These are phyloP conservation scores for Sporothrix humicola DNA, from an alignment of 2,329 filamentous ascomycete species.

Conservation along the genomic window DNA sequence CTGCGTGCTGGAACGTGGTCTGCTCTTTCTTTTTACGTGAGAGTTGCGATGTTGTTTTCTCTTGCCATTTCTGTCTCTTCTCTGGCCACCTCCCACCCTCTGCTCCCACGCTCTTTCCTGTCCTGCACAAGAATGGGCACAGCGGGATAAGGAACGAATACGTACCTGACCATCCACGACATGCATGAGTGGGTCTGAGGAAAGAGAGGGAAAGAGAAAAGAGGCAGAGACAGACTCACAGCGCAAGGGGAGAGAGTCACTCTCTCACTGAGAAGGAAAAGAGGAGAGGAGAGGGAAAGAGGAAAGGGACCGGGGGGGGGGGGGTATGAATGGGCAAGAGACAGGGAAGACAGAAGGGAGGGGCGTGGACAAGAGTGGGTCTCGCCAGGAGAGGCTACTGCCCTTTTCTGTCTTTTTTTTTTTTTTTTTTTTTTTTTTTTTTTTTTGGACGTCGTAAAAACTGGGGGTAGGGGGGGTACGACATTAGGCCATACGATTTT, in stretches of 20 bases:
- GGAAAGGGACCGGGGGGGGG: slow-evolving; percentile 17
- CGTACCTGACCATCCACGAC: slow-evolving; percentile 36
- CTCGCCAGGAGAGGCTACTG: slow-evolving; percentile 19
- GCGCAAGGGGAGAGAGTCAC: too few relatives aligned
- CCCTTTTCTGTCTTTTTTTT: slow-evolving; percentile 13
- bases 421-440: slow-evolving; percentile 27
- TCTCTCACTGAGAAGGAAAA: slow-evolving; percentile 1
- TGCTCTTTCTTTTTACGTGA: slow-evolving; percentile 1
- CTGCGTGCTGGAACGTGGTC: slow-evolving; percentile 1
- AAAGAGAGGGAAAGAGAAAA: background rate
- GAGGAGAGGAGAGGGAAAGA: slow-evolving; percentile 23
- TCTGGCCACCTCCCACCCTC: background rate
- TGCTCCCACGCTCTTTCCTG: slow-evolving; percentile 20
- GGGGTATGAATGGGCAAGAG: slow-evolving; percentile 16
- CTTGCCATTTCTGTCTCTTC: background rate
- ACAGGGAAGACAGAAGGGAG: background rate
- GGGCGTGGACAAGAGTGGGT: slow-evolving; percentile 22
- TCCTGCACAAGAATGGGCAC: background rate
- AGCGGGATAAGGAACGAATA: slow-evolving; percentile 21
- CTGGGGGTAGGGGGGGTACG: slow-evolving; percentile 32
- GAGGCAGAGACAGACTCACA: background rate
- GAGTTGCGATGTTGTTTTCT: background rate
- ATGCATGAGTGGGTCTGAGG: slow-evolving; percentile 31
- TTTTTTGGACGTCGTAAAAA: slow-evolving; percentile 21
- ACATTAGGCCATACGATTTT: slow-evolving; percentile 34